phyloP scores from a whole-genome alignment of 2,329 filamentous ascomycete genomes.

The Monosporascus cannonballus region DNA sequence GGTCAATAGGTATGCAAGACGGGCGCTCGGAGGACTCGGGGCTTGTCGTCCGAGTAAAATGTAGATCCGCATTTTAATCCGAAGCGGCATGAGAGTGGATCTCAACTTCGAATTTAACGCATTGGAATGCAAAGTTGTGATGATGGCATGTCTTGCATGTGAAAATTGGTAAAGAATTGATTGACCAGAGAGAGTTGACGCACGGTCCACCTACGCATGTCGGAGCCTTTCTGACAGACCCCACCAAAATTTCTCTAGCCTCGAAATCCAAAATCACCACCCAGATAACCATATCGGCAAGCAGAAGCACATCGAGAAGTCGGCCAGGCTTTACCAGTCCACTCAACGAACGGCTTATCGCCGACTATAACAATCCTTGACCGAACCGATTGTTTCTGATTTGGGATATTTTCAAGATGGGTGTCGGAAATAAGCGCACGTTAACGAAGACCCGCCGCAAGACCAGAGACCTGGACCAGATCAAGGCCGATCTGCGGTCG shows the following conservation, averaged over 20 bases:
- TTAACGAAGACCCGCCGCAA: slow-evolving; percentile 69
- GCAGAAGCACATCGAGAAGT: too few relatives aligned
- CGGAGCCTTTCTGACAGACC: slow-evolving; percentile 3
- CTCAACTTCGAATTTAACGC: not conserved
- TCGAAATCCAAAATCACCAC: not conserved
- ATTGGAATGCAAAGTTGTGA: too few relatives aligned
- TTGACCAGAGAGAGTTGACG: not conserved
- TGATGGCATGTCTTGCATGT: not conserved
- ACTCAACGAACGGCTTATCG: not conserved
- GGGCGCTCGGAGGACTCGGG: not conserved
- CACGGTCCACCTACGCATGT: not conserved
- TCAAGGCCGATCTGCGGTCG: slow-evolving; percentile 74
- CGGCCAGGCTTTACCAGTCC: not conserved
- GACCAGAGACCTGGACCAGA: slow-evolving; percentile 83
- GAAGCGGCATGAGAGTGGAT: not conserved
- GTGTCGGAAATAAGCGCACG: slow-evolving; percentile 59
- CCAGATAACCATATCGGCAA: not conserved
- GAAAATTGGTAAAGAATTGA: not conserved
- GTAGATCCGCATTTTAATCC: not conserved
- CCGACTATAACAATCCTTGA: too few relatives aligned
- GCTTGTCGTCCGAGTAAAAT: not conserved
- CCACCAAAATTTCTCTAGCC: slow-evolving; percentile 21
- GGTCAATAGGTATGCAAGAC: not conserved
- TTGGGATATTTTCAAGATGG: slow-evolving; percentile 45
- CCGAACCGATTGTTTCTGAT: too few relatives aligned